A percentile compares a stretch with the other conserved stretches of the same genome.
Conservation (phyloP, 2,329 filamentous ascomycete genomes). For the Orbilia blumenaviensis region DNA sequence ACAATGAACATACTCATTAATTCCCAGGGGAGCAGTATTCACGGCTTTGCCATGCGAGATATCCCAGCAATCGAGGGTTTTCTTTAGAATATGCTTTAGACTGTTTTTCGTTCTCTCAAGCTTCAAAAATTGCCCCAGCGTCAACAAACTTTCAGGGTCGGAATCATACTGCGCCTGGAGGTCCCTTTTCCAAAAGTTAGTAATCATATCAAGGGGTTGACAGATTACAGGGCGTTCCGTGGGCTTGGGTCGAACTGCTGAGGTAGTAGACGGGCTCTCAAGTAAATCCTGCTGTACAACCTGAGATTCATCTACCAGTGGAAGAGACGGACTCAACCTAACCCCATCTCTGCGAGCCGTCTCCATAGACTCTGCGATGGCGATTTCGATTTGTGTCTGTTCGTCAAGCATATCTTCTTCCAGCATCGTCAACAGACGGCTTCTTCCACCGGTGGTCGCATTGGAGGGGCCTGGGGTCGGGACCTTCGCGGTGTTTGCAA, state of each 20-base stretch:
- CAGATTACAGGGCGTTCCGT: neutral
- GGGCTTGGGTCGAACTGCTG: neutral
- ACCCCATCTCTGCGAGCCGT: neutral
- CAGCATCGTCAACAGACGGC: neutral
- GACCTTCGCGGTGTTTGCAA: no score
- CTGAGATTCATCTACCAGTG: neutral
- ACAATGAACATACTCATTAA: neutral
- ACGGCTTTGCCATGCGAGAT: neutral
- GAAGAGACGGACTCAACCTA: neutral
- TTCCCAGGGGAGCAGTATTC: neutral
- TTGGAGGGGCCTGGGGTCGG: neutral
- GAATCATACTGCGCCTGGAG: conserved; percentile 1
- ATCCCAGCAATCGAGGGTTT: neutral
- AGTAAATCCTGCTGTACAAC: neutral
- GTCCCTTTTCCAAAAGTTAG: neutral
- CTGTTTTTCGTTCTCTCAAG: neutral
- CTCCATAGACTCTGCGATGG: conserved; percentile 23
- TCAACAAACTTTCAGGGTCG: neutral
- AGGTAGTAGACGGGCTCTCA: neutral
- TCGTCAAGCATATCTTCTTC: neutral
- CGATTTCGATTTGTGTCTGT: neutral
- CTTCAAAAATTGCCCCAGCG: neutral
- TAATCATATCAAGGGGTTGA: neutral
- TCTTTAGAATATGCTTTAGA: neutral
- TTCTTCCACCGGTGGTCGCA: neutral